Conservation (phyloP, 495 filamentous ascomycete genomes). For the Penicillium argentinense region DNA sequence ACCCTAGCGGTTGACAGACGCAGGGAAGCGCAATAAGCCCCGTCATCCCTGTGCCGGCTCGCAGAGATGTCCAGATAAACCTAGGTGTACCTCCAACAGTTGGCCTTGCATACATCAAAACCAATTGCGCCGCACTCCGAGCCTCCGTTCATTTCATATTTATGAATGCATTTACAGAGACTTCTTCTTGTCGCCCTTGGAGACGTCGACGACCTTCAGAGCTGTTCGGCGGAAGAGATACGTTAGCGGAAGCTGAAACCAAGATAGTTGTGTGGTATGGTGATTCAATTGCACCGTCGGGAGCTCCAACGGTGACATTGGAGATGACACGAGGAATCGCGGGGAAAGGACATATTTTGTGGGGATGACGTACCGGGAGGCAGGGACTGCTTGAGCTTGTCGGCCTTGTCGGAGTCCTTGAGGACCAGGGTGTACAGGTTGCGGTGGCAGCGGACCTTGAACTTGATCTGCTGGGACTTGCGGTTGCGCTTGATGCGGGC, state of each 20-base stretch:
- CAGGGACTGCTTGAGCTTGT: conserved; percentile 99
- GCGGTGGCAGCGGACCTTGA: conserved; percentile 98
- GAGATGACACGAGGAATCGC: not conserved
- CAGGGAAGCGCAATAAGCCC: conserved; percentile 22
- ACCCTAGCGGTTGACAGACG: conserved; percentile 31
- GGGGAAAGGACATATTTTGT: conserved; percentile 2
- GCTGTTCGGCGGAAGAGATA: conserved; percentile 40
- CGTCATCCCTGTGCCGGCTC: conserved; percentile 37
- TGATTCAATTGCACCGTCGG: not conserved
- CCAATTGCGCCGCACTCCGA: conserved; percentile 31
- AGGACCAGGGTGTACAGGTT: conserved; percentile 96
- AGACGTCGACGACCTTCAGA: conserved; percentile 73
- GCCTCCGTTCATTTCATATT: conserved; percentile 32
- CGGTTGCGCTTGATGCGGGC: conserved; percentile 97
- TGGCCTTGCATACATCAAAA: conserved; percentile 35
- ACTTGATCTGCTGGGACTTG: conserved; percentile 88
- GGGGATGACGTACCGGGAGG: conserved; percentile 75
- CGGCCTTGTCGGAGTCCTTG: conserved; percentile 97
- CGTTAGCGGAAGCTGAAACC: not conserved
- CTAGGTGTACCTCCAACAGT: conserved; percentile 31
- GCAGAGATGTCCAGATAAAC: conserved; percentile 33
- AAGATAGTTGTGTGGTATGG: not conserved
- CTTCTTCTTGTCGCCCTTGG: conserved; percentile 73
- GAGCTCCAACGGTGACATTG: not conserved
- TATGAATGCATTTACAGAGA: conserved; percentile 41